Evolutionary conservation across 2,329 filamentous ascomycete genomes (phyloP).

Genomic region (Kalmusia sp.): DNA sequence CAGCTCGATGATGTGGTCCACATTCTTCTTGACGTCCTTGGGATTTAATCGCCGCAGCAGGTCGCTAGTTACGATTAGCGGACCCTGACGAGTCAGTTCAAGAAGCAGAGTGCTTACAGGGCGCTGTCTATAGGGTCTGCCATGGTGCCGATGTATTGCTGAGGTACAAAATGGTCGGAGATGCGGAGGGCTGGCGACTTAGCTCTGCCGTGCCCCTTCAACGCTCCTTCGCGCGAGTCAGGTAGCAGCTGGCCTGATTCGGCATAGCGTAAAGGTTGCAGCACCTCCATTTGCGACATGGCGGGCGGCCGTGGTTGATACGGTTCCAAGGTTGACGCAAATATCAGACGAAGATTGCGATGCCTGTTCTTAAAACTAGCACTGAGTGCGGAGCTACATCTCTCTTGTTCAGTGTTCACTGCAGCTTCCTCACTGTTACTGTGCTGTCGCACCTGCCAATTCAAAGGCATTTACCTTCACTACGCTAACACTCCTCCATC

Average conservation of each 20-base stretch:
- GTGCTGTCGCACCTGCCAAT: no score
- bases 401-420: no score
- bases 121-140: slow-evolving; percentile 66
- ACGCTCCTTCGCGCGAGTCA: slow-evolving; percentile 14
- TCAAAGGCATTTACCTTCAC: no score
- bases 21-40: slow-evolving; percentile 86
- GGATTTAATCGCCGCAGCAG: slow-evolving; percentile 97
- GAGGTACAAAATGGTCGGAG: slow-evolving; percentile 12
- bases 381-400: no score
- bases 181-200: slow-evolving; percentile 5
- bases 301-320: not conserved
- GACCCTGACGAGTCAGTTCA: not conserved
- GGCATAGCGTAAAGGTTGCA: slow-evolving; percentile 1
- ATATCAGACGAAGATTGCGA: no score
- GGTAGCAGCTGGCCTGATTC: slow-evolving; percentile 8
- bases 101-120: slow-evolving; percentile 62
- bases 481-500: no score
- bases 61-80: slow-evolving; percentile 67
- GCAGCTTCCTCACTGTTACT: no score
- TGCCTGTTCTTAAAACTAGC: no score
- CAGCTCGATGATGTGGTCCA: slow-evolving; percentile 85
- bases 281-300: not conserved
- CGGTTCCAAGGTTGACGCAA: no score
- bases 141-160: slow-evolving; percentile 31
- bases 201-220: slow-evolving; percentile 27